Percentiles rank a stretch among this genome's conserved stretches.
phyloP scores from a whole-genome alignment of 306 rosid genomes.

The Begonia loranthoides region DNA sequence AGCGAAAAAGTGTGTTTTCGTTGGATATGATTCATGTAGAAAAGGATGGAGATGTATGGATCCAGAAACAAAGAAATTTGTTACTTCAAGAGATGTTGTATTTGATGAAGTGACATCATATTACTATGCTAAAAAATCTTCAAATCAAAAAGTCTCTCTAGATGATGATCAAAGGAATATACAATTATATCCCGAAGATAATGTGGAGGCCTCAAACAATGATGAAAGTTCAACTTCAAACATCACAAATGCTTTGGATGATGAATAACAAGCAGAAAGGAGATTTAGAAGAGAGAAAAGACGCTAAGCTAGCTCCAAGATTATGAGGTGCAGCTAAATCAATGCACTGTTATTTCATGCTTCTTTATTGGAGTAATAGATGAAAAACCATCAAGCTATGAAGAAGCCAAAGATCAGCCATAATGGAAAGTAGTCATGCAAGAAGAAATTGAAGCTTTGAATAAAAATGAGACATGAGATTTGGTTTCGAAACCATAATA shows the following conservation, averaged over 20 bases:
- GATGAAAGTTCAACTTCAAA: neutral
- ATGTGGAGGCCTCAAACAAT: too few relatives aligned
- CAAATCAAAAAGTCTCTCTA: too few relatives aligned
- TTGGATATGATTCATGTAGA: too few relatives aligned
- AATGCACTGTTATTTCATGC: neutral
- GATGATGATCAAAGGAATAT: too few relatives aligned
- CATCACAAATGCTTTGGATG: neutral
- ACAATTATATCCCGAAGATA: too few relatives aligned
- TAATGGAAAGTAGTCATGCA: conserved; percentile 1
- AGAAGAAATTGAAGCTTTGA: conserved; percentile 4
- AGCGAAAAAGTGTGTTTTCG: conserved; percentile 3
- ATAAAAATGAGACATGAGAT: conserved; percentile 3
- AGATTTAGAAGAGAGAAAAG: neutral
- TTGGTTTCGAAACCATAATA: neutral
- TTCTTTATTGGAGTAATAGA: neutral
- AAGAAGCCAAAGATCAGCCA: neutral
- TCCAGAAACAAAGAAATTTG: too few relatives aligned
- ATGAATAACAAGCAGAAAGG: neutral
- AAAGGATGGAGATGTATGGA: too few relatives aligned
- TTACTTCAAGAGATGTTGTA: too few relatives aligned
- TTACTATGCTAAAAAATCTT: too few relatives aligned
- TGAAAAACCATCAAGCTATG: neutral
- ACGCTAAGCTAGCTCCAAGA: too few relatives aligned
- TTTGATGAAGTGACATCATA: too few relatives aligned
- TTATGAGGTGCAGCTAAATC: neutral